phyloP scores from a whole-genome alignment of 106 monocot species.

The Posidonia australis region DNA sequence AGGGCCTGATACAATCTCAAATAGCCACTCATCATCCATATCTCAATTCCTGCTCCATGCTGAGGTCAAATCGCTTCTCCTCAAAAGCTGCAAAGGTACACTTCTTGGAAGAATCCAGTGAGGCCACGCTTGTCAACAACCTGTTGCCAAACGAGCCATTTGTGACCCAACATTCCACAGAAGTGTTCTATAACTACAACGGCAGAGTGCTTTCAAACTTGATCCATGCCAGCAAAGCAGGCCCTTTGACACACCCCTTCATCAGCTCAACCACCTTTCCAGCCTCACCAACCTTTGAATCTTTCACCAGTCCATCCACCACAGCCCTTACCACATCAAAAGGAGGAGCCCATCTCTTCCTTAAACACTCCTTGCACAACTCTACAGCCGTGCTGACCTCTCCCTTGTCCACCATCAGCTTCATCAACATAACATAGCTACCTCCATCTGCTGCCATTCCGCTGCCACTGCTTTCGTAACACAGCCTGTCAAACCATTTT shows the following conservation, averaged over 20 bases:
- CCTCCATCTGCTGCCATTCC: conserved; percentile 24
- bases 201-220: conserved; percentile 39
- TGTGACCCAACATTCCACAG: no score
- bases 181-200: conserved; percentile 12
- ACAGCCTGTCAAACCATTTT: conserved; percentile 39
- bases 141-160: no score
- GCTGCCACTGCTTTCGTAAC: conserved; percentile 6
- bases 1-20: no score
- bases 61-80: no score
- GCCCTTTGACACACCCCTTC: conserved; percentile 35
- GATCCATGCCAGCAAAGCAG: conserved; percentile 50
- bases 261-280: conserved; percentile 29
- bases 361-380: conserved; percentile 39
- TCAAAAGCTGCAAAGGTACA: no score
- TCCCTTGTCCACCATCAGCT: conserved; percentile 47
- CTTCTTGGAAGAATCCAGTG: no score
- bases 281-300: conserved; percentile 28
- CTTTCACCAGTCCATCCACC: conserved; percentile 45
- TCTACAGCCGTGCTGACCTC: conserved; percentile 33
- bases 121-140: no score
- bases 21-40: no score
- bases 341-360: conserved; percentile 54
- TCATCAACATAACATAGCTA: conserved; percentile 36
- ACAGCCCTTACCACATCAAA: conserved; percentile 38
- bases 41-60: no score